Percentiles rank a stretch among this genome's conserved stretches.
Conservation (phyloP, 2,329 filamentous ascomycete genomes). For the Xylariaceae sp. region DNA sequence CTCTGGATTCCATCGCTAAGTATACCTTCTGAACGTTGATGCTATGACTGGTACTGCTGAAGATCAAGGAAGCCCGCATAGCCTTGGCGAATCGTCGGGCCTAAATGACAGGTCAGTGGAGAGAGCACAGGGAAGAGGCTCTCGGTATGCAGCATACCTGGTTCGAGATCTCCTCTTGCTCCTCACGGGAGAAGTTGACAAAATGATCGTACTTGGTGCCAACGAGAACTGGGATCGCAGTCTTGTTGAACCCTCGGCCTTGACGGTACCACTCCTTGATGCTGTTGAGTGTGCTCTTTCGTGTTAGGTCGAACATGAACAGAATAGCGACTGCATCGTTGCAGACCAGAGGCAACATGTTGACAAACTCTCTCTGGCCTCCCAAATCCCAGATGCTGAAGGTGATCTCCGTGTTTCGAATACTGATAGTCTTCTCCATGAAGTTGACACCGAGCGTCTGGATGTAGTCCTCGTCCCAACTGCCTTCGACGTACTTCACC, state of each 20-base stretch:
- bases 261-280: constrained; percentile 99
- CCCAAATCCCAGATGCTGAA: constrained; percentile 99
- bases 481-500: constrained; percentile 99
- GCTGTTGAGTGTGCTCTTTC: constrained; percentile 96
- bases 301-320: constrained; percentile 98
- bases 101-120: constrained; percentile 42
- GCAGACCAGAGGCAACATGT: constrained; percentile 98
- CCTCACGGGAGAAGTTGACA: constrained; percentile 94
- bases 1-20: background rate
- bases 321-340: constrained; percentile 97
- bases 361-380: constrained; percentile 97
- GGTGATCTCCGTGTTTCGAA: constrained; percentile 98
- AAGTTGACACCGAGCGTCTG: constrained; percentile 98
- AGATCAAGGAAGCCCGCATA: constrained; percentile 96
- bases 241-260: constrained; percentile 98
- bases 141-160: constrained; percentile 53
- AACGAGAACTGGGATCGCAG: constrained; percentile 94
- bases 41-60: constrained; percentile 97
- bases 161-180: constrained; percentile 97
- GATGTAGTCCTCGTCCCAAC: constrained; percentile 99
- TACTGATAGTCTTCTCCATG: constrained; percentile 99
- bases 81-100: constrained; percentile 94
- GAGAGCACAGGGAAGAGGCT: background rate
- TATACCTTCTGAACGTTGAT: constrained; percentile 96
- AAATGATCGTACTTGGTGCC: constrained; percentile 99